Base-by-base conservation (phyloP, 2,329 filamentous ascomycete genomes). In the Podosphaera leucotricha region DNA sequence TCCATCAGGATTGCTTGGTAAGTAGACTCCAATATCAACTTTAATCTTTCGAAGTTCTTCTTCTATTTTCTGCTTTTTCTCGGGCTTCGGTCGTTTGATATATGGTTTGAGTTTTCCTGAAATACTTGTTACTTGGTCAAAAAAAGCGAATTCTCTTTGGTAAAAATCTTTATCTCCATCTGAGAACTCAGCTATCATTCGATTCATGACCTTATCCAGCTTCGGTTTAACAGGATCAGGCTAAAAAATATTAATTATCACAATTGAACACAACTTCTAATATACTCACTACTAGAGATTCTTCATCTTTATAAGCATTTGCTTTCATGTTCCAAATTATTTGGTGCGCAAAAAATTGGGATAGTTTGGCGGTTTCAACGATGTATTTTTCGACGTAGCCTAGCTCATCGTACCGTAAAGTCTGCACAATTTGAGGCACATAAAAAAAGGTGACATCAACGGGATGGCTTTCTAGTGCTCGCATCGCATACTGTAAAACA, bases 241-340 rank as follows among this genome's bases (percentile, higher is more conserved):
- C 70, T 81, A 52, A 20, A 16, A 4, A 1, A 16, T 20, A 46
- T 51, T 45, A 41, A 44, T 50, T 46, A 46, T 48, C 16, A 49
- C 45, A 20, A 18, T 18, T 48, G 35, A 11, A 41, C 11, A 43
- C 10, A n/a, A 28, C 2, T 15, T 43, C 24, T 43, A 10, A 7
- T 15, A 16, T 1, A 62, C 75, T 67, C 65, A 82, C 77, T 49
- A 92, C 72, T 54, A 80, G 75, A 13, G 80, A 86, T 52, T 94
- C 84, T 54, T 98, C 87, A 51, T 98, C 92, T 60, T 94, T 98
- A 68, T 82, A 98, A 1, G 86, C 82, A 60, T 98, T 99, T 26
- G 90, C 90, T 60, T 95, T 98, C 80, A 99, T 98, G 59, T 98
- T 99, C 90, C 92, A 99, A 57, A 99, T 98, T 52, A 98, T 95